phyloP scores from a whole-genome alignment of 306 rosid species.

The Lablab purpureus region DNA sequence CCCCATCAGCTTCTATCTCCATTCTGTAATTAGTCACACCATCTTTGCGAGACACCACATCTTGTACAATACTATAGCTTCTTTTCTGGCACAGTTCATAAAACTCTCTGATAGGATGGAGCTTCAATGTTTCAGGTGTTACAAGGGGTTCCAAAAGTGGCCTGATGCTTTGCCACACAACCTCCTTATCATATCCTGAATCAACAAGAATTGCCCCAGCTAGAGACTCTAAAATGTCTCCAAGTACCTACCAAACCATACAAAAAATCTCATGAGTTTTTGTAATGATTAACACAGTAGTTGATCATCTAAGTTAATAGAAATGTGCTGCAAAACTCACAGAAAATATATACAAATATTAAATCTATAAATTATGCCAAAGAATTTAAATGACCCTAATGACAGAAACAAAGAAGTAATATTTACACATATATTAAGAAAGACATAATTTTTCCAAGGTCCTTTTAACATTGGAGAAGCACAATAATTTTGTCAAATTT shows the following conservation, averaged over 20 bases:
- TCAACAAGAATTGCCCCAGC: constrained; percentile 86
- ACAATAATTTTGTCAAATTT: not conserved
- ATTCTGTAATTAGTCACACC: constrained; percentile 46
- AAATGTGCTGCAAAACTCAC: not conserved
- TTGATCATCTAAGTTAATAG: not conserved
- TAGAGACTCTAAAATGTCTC: constrained; percentile 82
- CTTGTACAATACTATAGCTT: constrained; percentile 30
- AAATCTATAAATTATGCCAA: not conserved
- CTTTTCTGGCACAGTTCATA: constrained; percentile 54
- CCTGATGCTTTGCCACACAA: constrained; percentile 64
- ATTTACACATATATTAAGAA: not conserved
- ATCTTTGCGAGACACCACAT: constrained; percentile 6
- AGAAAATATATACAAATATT: not conserved
- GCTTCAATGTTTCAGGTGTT: constrained; percentile 63
- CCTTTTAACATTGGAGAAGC: not conserved
- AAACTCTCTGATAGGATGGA: constrained; percentile 68
- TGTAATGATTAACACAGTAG: not conserved
- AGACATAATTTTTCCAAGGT: not conserved
- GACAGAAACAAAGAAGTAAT: not conserved
- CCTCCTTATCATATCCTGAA: constrained; percentile 63
- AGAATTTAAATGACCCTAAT: not conserved
- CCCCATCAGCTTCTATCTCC: constrained; percentile 64
- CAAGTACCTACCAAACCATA: constrained; percentile 66
- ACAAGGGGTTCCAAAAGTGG: constrained; percentile 79
- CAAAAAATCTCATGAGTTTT: constrained; percentile 18